Percentiles rank a stretch among this genome's conserved stretches.
phyloP scores from a whole-genome alignment of 2,329 filamentous ascomycete genomes.

The Microdochium nivale region DNA sequence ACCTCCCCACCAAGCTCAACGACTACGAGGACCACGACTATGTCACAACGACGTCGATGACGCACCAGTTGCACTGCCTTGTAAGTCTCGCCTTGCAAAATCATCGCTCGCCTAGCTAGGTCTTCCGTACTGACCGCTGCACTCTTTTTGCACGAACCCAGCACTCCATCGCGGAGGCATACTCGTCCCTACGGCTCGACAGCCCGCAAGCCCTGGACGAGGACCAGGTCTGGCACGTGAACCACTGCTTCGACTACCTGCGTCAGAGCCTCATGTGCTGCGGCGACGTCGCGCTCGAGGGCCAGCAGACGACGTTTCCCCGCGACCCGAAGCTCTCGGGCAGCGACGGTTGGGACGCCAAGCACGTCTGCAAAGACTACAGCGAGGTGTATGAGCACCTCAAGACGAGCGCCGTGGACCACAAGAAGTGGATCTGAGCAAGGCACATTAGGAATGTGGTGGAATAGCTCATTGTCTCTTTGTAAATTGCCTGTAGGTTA shows the following conservation, averaged over 20 bases:
- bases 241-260: conserved; percentile 44
- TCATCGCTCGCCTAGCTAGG: not conserved
- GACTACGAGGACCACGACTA: conserved; percentile 21
- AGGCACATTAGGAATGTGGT: not conserved
- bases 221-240: conserved; percentile 3
- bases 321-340: conserved; percentile 18
- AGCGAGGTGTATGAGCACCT: conserved; percentile 23
- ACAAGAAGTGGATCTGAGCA: conserved; percentile 27
- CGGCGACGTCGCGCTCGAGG: conserved; percentile 34
- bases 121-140: not conserved
- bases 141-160: conserved; percentile 2
- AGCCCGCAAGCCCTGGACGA: conserved; percentile 6
- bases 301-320: conserved; percentile 29
- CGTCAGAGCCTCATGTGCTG: conserved; percentile 46
- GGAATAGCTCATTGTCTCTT: too few species aligned
- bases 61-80: conserved; percentile 34
- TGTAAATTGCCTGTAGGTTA: too few species aligned
- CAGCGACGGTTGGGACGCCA: conserved; percentile 33
- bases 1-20: conserved; percentile 25
- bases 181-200: conserved; percentile 19
- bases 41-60: conserved; percentile 32
- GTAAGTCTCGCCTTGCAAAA: conserved; percentile 10
- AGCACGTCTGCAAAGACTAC: conserved; percentile 32
- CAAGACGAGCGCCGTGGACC: conserved; percentile 21
- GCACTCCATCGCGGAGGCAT: conserved; percentile 27